Conservation (phyloP, 2,329 filamentous ascomycete species). For the Juglanconis sp. region DNA sequence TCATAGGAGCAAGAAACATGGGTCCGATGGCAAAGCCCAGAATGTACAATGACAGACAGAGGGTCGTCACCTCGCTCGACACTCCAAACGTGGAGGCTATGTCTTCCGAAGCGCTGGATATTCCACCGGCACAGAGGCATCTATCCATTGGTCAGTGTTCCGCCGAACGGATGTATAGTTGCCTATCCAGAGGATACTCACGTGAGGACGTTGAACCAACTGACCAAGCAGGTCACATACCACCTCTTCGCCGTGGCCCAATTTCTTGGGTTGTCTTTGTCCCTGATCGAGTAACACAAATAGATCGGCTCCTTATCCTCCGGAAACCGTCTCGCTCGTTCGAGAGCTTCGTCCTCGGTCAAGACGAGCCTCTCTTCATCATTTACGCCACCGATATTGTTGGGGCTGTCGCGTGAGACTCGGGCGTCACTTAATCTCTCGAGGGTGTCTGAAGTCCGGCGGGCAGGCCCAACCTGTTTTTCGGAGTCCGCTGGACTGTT, state of each 20-base stretch:
- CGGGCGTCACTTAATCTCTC: not conserved
- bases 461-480: not conserved
- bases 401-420: not conserved
- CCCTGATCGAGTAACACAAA: not conserved
- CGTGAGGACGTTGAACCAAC: slow-evolving; percentile 11
- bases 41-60: slow-evolving; percentile 12
- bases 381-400: not conserved
- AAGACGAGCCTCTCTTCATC: not conserved
- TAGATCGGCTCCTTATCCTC: slow-evolving; percentile 1
- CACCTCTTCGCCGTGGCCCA: slow-evolving; percentile 7
- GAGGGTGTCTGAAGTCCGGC: not conserved
- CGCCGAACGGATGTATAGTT: not conserved
- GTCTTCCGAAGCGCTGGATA: slow-evolving; percentile 4
- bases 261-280: slow-evolving; percentile 10
- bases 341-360: slow-evolving; percentile 3
- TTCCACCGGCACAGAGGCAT: slow-evolving; percentile 10
- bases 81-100: not conserved
- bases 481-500: not conserved
- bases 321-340: not conserved
- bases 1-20: slow-evolving; percentile 5
- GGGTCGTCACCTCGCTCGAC: slow-evolving; percentile 1
- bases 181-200: not conserved
- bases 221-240: slow-evolving; percentile 12
- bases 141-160: not conserved
- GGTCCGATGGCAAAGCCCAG: slow-evolving; percentile 10